Conservation (phyloP, 441 rosid genomes). For the Croton laevigatus region DNA sequence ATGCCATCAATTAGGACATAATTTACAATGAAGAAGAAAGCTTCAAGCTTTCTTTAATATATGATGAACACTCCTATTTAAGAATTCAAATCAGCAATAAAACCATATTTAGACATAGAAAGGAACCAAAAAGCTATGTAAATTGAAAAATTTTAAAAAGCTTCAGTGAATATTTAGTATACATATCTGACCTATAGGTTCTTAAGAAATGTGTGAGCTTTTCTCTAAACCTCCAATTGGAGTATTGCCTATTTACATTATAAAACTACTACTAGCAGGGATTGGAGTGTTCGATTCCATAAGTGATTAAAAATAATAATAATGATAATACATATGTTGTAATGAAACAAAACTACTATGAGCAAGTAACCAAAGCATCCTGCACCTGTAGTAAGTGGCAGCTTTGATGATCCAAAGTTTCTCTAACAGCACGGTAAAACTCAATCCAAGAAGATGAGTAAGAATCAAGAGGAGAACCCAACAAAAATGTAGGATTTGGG, state of each 20-base stretch:
- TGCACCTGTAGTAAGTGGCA: constrained; percentile 32
- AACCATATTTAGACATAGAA: too few relatives aligned
- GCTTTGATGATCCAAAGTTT: constrained; percentile 50
- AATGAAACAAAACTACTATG: constrained; percentile 42
- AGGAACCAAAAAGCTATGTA: too few relatives aligned
- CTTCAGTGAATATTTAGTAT: constrained; percentile 20
- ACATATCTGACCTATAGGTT: constrained; percentile 17
- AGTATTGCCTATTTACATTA: constrained; percentile 35
- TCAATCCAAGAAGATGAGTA: constrained; percentile 69
- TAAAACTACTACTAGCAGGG: neutral
- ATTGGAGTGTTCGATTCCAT: constrained; percentile 23
- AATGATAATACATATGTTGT: constrained; percentile 13
- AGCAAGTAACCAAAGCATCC: constrained; percentile 63
- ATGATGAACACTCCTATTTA: too few relatives aligned
- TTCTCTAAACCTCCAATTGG: constrained; percentile 15
- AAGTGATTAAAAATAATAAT: too few relatives aligned
- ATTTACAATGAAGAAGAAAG: too few relatives aligned
- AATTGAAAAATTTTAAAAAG: neutral
- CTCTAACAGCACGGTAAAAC: constrained; percentile 62
- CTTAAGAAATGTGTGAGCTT: constrained; percentile 13
- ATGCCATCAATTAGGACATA: too few relatives aligned
- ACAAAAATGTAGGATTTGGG: constrained; percentile 79
- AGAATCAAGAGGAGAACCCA: constrained; percentile 50
- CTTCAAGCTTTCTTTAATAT: too few relatives aligned
- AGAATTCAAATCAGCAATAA: too few relatives aligned